Evolutionary conservation across 148 eudicot genomes (phyloP).

Genomic region (Rhododendron ferrugineum): DNA sequence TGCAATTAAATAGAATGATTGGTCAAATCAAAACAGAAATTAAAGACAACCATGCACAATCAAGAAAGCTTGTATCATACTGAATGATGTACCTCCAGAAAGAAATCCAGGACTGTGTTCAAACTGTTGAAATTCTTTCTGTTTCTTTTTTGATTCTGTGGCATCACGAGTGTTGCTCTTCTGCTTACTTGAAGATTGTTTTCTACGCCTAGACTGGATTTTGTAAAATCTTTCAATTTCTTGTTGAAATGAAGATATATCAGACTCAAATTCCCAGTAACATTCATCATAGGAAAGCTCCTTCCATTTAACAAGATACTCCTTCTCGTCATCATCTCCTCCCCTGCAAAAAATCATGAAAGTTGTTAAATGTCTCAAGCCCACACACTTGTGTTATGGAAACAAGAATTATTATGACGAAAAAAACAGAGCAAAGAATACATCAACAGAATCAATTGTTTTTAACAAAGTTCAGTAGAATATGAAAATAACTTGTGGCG

Average conservation of each 20-base stretch:
- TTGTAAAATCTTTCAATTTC: conserved; percentile 66
- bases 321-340: conserved; percentile 66
- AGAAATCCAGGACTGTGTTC: conserved; percentile 84
- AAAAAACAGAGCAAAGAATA: not conserved
- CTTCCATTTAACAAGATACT: conserved; percentile 90
- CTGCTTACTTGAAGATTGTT: conserved; percentile 43
- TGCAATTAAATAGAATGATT: not conserved
- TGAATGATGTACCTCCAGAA: conserved; percentile 48
- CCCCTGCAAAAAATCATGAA: conserved; percentile 39
- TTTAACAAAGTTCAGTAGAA: not conserved
- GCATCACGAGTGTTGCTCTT: conserved; percentile 45
- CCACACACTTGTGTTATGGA: not conserved
- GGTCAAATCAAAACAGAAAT: not conserved
- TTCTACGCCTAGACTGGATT: conserved; percentile 55
- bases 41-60: not conserved
- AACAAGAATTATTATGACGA: not conserved
- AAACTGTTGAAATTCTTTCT: conserved; percentile 78
- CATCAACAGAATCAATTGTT: not conserved
- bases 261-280: conserved; percentile 84
- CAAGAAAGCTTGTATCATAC: not conserved
- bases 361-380: not conserved
- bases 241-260: conserved; percentile 68
- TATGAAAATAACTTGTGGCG: not conserved
- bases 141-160: conserved; percentile 55
- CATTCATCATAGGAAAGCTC: conserved; percentile 92